A percentile compares a stretch with the other conserved stretches of the same genome.
phyloP scores from a whole-genome alignment of 2,329 filamentous ascomycete species.

The Aurifilum marmelostoma region DNA sequence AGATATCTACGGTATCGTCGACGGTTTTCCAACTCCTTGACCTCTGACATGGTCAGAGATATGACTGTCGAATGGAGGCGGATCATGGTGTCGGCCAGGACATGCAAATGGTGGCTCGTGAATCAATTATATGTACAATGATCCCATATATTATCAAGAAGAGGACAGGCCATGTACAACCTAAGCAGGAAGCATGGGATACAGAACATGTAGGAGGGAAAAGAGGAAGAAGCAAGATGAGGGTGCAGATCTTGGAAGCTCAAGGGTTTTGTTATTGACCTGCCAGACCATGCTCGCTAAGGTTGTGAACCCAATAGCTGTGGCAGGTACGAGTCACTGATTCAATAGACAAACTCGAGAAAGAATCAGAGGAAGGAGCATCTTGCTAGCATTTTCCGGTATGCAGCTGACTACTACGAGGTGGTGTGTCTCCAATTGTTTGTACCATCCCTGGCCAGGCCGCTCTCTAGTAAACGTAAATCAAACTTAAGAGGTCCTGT shows the following conservation, averaged over 20 bases:
- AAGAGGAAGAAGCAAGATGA: not conserved
- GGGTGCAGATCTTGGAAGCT: not conserved
- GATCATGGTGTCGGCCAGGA: constrained; percentile 41
- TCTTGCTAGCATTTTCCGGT: not conserved
- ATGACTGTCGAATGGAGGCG: constrained; percentile 46
- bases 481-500: not conserved
- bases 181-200: not conserved
- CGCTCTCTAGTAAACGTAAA: too few species aligned
- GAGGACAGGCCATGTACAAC: not conserved
- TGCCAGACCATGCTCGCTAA: not conserved
- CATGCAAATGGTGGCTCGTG: not conserved
- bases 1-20: constrained; percentile 41
- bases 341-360: not conserved
- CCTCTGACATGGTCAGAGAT: constrained; percentile 45
- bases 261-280: not conserved
- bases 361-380: not conserved
- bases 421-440: not conserved
- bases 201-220: not conserved
- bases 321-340: not conserved
- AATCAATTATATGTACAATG: not conserved
- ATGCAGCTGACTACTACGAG: not conserved
- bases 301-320: not conserved
- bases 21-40: constrained; percentile 44
- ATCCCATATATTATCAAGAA: not conserved
- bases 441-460: not conserved